Evolutionary conservation across 1,139 yeast species (phyloP).

Genomic region (Pichia sp.): DNA sequence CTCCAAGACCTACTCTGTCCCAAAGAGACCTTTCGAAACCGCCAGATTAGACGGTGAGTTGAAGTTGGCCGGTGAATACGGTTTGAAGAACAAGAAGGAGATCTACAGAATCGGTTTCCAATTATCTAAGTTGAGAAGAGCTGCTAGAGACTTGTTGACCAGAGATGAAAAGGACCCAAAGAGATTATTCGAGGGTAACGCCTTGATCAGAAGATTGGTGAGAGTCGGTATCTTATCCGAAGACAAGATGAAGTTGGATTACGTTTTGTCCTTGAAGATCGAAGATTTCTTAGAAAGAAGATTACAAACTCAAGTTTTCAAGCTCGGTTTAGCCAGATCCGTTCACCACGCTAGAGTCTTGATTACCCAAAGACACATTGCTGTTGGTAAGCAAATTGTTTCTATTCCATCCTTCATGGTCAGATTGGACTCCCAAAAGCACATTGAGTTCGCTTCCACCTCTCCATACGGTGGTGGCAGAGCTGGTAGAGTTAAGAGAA

Average conservation of each 20-base stretch:
- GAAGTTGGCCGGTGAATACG: constrained; percentile 99
- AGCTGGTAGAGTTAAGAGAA: constrained; percentile 99
- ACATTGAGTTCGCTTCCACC: constrained; percentile 98
- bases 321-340: constrained; percentile 99
- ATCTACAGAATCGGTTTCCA: constrained; percentile 98
- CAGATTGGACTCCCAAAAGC: constrained; percentile 99
- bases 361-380: constrained; percentile 98
- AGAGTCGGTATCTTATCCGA: constrained; percentile 98
- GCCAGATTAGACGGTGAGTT: constrained; percentile 99
- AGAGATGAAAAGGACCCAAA: constrained; percentile 99
- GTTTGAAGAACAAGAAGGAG: constrained; percentile 99
- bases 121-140: constrained; percentile 99
- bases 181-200: constrained; percentile 99
- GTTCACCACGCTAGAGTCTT: constrained; percentile 99
- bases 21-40: constrained; percentile 98
- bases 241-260: constrained; percentile 99
- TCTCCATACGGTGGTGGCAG: constrained; percentile 99
- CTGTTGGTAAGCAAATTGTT: constrained; percentile 99
- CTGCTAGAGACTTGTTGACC: constrained; percentile 99
- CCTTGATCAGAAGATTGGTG: constrained; percentile 96
- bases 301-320: constrained; percentile 99
- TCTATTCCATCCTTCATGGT: constrained; percentile 99
- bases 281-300: constrained; percentile 99
- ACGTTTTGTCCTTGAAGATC: constrained; percentile 94
- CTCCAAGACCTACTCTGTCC: constrained; percentile 99